Percentiles rank a stretch among this genome's conserved stretches.
phyloP scores from a whole-genome alignment of 1,284 basidiomycete species.

The Veloboletus limbatus region DNA sequence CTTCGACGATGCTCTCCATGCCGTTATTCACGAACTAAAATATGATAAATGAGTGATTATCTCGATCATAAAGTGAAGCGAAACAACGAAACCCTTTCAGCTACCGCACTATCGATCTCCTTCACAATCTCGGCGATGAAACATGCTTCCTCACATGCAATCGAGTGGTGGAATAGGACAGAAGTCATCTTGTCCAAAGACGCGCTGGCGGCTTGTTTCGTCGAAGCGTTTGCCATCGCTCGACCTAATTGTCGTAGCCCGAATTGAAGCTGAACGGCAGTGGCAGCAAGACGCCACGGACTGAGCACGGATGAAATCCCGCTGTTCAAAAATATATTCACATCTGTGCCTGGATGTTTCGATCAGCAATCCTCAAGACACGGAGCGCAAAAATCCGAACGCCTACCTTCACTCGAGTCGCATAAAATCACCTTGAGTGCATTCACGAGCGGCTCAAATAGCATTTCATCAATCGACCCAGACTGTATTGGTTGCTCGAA shows the following conservation, averaged over 20 bases:
- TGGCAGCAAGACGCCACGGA: constrained; percentile 78
- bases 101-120: constrained; percentile 62
- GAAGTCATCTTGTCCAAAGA: constrained; percentile 63
- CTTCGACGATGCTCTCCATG: constrained; percentile 59
- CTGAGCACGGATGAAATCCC: constrained; percentile 63
- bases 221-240: constrained; percentile 54
- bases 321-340: constrained; percentile 55
- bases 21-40: constrained; percentile 73
- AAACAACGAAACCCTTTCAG: constrained; percentile 51
- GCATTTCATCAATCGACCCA: constrained; percentile 46
- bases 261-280: constrained; percentile 73
- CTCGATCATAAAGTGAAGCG: neutral
- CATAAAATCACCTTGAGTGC: constrained; percentile 62
- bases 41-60: neutral
- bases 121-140: constrained; percentile 76
- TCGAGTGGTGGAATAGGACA: constrained; percentile 65
- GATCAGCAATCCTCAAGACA: neutral
- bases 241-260: constrained; percentile 68
- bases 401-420: constrained; percentile 46
- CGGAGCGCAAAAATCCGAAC: neutral
- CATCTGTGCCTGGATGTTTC: constrained; percentile 35
- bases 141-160: constrained; percentile 72
- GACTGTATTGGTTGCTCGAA: constrained; percentile 62
- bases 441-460: constrained; percentile 62
- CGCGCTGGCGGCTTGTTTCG: constrained; percentile 48